Evolutionary conservation across 495 filamentous ascomycete species (phyloP).

Genomic region (Amniculicola lignicola): DNA sequence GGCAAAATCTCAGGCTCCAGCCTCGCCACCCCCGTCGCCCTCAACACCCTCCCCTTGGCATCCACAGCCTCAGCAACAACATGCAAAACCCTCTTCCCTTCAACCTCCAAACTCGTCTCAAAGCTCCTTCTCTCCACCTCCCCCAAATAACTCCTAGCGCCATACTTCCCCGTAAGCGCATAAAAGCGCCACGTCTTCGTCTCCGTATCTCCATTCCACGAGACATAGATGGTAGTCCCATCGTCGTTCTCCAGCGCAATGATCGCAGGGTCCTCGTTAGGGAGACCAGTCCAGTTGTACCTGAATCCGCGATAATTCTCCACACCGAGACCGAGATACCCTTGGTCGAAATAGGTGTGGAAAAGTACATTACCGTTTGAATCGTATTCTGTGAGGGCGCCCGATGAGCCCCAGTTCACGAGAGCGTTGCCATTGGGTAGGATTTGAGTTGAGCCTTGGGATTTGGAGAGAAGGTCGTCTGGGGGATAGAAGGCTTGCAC

Average conservation of each 20-base stretch:
- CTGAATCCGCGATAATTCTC: conserved; percentile 34
- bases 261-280: conserved; percentile 32
- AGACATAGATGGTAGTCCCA: conserved; percentile 43
- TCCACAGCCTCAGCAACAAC: conserved; percentile 14
- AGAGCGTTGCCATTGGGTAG: conserved; percentile 49
- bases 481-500: conserved; percentile 41
- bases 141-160: conserved; percentile 42
- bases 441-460: conserved; percentile 49
- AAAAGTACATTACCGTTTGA: conserved; percentile 28
- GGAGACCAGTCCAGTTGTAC: conserved; percentile 31
- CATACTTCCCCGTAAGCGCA: conserved; percentile 35
- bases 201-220: conserved; percentile 49
- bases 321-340: conserved; percentile 15
- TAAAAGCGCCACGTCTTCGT: conserved; percentile 45
- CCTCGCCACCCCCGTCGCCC: conserved; percentile 1
- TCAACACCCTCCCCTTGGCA: conserved; percentile 5
- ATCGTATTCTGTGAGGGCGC: conserved; percentile 50
- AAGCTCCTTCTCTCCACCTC: conserved; percentile 42
- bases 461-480: conserved; percentile 40
- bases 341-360: conserved; percentile 24
- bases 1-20: conserved; percentile 7
- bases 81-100: not conserved
- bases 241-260: conserved; percentile 37
- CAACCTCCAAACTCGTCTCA: conserved; percentile 42
- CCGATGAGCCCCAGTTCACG: conserved; percentile 49